These are phyloP conservation scores for Vitis hybrid DNA, from an alignment of 177 flowering plant genomes.

Conservation along the genomic window DNA sequence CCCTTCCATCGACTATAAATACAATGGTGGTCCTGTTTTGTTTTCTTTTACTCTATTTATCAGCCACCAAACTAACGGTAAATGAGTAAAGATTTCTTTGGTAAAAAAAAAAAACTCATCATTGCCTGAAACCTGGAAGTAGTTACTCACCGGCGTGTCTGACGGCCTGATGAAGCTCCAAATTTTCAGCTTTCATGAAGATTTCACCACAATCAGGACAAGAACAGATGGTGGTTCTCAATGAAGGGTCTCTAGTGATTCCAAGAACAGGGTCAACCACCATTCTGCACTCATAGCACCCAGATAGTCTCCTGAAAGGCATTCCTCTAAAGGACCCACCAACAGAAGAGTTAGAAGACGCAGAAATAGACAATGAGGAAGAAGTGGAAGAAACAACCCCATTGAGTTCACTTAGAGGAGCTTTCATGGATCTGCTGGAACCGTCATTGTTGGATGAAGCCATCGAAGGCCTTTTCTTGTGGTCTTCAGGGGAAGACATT, in stretches of 20 bases:
- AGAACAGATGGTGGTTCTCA: conserved; percentile 54
- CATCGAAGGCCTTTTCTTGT: conserved; percentile 38
- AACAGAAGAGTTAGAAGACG: conserved; percentile 26
- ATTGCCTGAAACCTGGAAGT: not conserved
- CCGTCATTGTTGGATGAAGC: conserved; percentile 18
- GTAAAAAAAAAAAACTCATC: not conserved
- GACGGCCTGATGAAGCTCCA: conserved; percentile 87
- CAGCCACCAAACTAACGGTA: no score
- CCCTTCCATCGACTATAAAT: no score
- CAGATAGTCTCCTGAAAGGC: conserved; percentile 75
- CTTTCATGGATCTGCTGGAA: conserved; percentile 50
- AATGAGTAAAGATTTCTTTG: no score
- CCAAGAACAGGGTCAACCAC: conserved; percentile 85
- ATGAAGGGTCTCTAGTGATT: conserved; percentile 60
- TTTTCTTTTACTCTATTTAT: no score
- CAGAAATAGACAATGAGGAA: conserved; percentile 17
- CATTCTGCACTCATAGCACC: conserved; percentile 92
- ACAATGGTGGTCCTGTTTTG: no score
- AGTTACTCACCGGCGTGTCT: conserved; percentile 77
- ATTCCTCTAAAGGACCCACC: conserved; percentile 63
- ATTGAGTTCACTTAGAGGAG: conserved; percentile 42
- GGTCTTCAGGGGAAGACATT: conserved; percentile 35
- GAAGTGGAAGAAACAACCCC: conserved; percentile 28
- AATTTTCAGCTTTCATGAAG: conserved; percentile 68
- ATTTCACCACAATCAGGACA: conserved; percentile 87